Conservation (phyloP, 1,284 basidiomycete species). For the Pyrrhoderma noxium region DNA sequence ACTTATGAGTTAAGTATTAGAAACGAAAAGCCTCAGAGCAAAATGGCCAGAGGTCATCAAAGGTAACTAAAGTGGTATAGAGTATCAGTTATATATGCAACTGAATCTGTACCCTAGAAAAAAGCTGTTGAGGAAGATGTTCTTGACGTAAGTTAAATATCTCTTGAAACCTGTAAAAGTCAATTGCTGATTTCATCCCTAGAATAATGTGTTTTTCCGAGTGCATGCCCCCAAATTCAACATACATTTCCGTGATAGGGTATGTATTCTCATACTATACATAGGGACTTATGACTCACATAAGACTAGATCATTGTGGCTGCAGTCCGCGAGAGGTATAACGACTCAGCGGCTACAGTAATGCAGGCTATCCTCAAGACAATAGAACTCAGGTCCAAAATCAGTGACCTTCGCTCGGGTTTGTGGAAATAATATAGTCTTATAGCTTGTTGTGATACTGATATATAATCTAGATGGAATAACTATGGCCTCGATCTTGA, state of each 20-base stretch:
- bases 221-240: constrained; percentile 88
- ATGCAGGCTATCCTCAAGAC: constrained; percentile 65
- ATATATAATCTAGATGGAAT: constrained; percentile 43
- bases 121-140: constrained; percentile 50
- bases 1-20: constrained; percentile 30
- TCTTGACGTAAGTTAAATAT: constrained; percentile 51
- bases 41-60: constrained; percentile 37
- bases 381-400: constrained; percentile 55
- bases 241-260: constrained; percentile 82
- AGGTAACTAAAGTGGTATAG: constrained; percentile 33
- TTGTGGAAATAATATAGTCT: constrained; percentile 6
- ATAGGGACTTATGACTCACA: too few relatives aligned
- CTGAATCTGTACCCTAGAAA: constrained; percentile 34
- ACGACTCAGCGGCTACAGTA: constrained; percentile 63
- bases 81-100: background rate
- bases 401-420: constrained; percentile 61
- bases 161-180: background rate
- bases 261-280: constrained; percentile 36
- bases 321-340: constrained; percentile 73
- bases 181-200: constrained; percentile 6
- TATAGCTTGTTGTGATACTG: constrained; percentile 17
- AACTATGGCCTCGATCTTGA: constrained; percentile 47
- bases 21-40: constrained; percentile 54
- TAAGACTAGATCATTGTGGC: constrained; percentile 67
- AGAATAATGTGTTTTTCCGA: constrained; percentile 74